Evolutionary conservation across 495 filamentous ascomycete genomes (phyloP).

Genomic region (Trichoderma gamsii): DNA sequence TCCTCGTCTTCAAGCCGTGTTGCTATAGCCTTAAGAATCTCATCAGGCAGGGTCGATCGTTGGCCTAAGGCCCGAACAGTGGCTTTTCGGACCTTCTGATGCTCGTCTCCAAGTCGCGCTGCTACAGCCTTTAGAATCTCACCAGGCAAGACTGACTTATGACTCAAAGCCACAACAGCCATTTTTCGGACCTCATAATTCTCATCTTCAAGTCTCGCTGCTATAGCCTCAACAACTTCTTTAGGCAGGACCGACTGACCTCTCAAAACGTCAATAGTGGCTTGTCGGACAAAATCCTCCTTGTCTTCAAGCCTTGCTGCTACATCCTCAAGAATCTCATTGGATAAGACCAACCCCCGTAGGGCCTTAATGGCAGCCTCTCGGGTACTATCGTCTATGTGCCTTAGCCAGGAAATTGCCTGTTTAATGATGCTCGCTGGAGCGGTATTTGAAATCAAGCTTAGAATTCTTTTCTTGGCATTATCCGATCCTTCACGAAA

Average conservation of each 20-base stretch:
- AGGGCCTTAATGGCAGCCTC: background rate
- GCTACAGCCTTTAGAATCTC: background rate
- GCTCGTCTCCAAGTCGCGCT: background rate
- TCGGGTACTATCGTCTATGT: conserved; percentile 14
- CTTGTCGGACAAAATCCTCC: background rate
- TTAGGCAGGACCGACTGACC: background rate
- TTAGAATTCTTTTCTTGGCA: conserved; percentile 18
- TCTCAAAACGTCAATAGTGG: background rate
- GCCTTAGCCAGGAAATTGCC: conserved; percentile 19
- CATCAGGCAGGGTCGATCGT: background rate
- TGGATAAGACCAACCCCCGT: too few relatives aligned
- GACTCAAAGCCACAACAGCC: background rate
- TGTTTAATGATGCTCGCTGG: conserved; percentile 22
- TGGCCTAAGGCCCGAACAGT: background rate
- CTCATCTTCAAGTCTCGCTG: too few relatives aligned
- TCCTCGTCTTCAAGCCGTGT: background rate
- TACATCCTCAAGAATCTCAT: too few relatives aligned
- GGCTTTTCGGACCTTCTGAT: background rate
- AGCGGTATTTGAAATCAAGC: conserved; percentile 19
- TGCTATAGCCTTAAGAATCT: background rate
- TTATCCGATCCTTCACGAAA: conserved; percentile 20
- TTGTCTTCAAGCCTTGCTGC: too few relatives aligned
- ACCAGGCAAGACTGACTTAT: background rate
- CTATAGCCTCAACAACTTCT: background rate
- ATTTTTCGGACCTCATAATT: too few relatives aligned